phyloP scores from a whole-genome alignment of 208 protist genomes.

The Histomonas meleagridis region DNA sequence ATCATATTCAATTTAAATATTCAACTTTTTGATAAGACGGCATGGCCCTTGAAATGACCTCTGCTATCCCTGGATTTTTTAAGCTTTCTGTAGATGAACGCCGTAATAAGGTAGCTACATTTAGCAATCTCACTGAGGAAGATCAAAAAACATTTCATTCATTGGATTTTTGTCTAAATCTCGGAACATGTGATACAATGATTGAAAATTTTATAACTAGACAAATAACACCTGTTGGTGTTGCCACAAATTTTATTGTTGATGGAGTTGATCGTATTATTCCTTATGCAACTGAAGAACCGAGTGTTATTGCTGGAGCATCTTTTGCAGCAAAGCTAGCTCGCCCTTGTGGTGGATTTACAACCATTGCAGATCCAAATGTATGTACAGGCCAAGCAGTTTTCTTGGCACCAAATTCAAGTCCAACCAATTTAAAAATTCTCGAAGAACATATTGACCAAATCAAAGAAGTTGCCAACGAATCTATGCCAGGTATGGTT shows the following conservation, averaged over 20 bases:
- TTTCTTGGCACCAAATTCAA: not conserved
- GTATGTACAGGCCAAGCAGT: not conserved
- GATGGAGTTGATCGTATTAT: not conserved
- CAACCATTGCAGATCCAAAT: not conserved
- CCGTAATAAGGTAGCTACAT: not conserved
- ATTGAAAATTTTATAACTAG: slow-evolving; percentile 32
- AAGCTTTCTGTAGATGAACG: not conserved
- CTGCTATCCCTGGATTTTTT: slow-evolving; percentile 13
- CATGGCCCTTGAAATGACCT: no score
- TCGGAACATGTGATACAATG: not conserved
- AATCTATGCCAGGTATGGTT: slow-evolving; percentile 5
- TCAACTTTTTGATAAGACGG: no score
- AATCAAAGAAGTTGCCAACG: not conserved
- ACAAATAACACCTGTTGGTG: not conserved
- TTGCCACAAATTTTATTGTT: slow-evolving; percentile 16
- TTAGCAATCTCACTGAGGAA: not conserved
- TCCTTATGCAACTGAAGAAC: slow-evolving; percentile 20
- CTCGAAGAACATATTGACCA: not conserved
- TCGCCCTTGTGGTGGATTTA: not conserved
- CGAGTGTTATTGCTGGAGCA: slow-evolving; percentile 11
- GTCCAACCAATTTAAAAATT: not conserved
- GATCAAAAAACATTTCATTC: not conserved
- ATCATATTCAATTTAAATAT: no score
- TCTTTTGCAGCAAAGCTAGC: slow-evolving; percentile 9
- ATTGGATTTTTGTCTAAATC: not conserved